Percentiles rank a stretch among this genome's conserved stretches.
Conservation (phyloP, 495 filamentous ascomycete species). For the Podospora appendiculata region DNA sequence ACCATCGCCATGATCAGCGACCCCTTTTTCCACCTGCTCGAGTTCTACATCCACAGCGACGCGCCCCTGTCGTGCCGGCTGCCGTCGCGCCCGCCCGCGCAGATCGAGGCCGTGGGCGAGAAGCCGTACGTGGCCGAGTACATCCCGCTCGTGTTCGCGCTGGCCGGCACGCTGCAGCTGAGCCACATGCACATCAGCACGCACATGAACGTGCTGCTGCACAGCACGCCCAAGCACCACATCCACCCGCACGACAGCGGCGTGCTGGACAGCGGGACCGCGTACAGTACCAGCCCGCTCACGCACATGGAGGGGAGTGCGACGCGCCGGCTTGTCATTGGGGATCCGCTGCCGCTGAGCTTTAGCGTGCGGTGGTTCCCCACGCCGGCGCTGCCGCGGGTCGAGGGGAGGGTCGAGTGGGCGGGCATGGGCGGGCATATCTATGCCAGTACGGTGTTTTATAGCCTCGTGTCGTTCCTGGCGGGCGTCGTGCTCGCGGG, state of each 20-base stretch:
- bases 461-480: slow-evolving; percentile 50
- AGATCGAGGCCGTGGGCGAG: slow-evolving; percentile 37
- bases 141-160: slow-evolving; percentile 68
- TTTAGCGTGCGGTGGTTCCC: slow-evolving; percentile 85
- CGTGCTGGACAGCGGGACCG: slow-evolving; percentile 73
- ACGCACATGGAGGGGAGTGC: slow-evolving; percentile 45
- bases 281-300: slow-evolving; percentile 75
- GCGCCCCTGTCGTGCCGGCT: slow-evolving; percentile 89
- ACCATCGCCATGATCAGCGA: slow-evolving; percentile 81
- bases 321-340: slow-evolving; percentile 66
- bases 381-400: slow-evolving; percentile 54
- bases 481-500: slow-evolving; percentile 46
- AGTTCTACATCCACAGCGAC: slow-evolving; percentile 98
- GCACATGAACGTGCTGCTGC: slow-evolving; percentile 77
- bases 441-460: slow-evolving; percentile 58
- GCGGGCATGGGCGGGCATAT: slow-evolving; percentile 58
- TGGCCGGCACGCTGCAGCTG: slow-evolving; percentile 81
- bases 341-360: slow-evolving; percentile 71
- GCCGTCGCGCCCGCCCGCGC: slow-evolving; percentile 61
- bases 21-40: slow-evolving; percentile 90
- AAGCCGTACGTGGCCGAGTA: slow-evolving; percentile 39
- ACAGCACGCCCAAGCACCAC: slow-evolving; percentile 57
- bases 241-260: slow-evolving; percentile 52
- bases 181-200: slow-evolving; percentile 89
- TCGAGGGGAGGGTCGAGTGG: slow-evolving; percentile 47